Percentiles rank a stretch among this genome's conserved stretches.
Conservation (phyloP, 805 yeast species). For the Candida orba region DNA sequence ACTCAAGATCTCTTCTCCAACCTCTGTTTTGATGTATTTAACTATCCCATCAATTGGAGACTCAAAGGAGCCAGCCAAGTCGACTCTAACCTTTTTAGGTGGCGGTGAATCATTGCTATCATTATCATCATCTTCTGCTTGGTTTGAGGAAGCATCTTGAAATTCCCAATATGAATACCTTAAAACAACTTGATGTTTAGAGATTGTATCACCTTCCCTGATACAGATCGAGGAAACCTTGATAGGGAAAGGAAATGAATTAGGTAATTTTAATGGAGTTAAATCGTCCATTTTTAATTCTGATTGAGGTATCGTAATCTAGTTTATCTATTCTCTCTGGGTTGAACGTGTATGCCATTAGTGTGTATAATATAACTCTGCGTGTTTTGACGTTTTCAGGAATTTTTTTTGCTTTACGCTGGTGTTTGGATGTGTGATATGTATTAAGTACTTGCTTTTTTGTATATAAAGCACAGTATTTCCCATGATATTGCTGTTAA, state of each 20-base stretch:
- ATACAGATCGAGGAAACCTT: constrained; percentile 29
- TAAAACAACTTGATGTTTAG: constrained; percentile 30
- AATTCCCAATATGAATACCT: constrained; percentile 41
- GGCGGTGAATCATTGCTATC: constrained; percentile 10
- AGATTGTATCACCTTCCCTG: constrained; percentile 25
- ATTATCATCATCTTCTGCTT: constrained; percentile 17
- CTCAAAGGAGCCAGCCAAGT: constrained; percentile 71
- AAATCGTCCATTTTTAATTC: constrained; percentile 11
- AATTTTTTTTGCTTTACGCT: no score
- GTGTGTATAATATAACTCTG: no score
- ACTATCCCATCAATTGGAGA: constrained; percentile 75
- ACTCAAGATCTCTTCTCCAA: constrained; percentile 51
- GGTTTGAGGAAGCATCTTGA: constrained; percentile 28
- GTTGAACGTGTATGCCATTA: no score
- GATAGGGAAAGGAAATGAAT: constrained; percentile 31
- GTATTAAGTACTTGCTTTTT: no score
- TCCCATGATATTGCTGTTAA: no score
- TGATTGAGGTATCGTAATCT: no score
- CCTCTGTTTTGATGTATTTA: constrained; percentile 38
- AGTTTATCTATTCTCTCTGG: no score
- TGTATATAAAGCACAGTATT: no score
- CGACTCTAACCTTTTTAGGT: constrained; percentile 41
- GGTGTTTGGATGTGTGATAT: no score
- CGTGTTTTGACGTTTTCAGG: no score
- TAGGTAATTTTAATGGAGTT: constrained; percentile 20